Percentiles rank a stretch among this genome's conserved stretches.
These are phyloP conservation scores for Protea cynaroides DNA, from an alignment of 164 flowering plant species.

Conservation along the genomic window DNA sequence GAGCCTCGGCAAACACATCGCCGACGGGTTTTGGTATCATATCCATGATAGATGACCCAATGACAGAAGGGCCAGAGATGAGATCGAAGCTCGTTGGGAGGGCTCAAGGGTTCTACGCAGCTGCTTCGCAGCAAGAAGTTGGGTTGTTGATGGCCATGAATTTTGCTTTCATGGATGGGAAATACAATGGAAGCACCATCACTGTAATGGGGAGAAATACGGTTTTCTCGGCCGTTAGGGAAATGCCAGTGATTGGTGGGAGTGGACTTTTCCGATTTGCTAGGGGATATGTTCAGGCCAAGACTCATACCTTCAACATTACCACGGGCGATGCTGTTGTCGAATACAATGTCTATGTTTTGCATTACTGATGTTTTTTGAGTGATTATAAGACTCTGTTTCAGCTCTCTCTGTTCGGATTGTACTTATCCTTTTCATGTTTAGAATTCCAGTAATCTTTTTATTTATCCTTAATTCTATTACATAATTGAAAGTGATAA, in stretches of 20 bases:
- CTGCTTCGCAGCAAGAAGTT: slow-evolving; percentile 26
- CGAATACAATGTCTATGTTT: slow-evolving; percentile 9
- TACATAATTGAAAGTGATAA: too few species aligned
- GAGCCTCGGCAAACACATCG: slow-evolving; percentile 15
- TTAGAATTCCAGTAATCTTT: too few species aligned
- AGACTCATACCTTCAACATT: not conserved
- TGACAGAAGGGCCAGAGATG: slow-evolving; percentile 37
- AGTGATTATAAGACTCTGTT: too few species aligned
- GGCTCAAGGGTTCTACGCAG: slow-evolving; percentile 50
- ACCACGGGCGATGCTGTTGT: slow-evolving; percentile 9
- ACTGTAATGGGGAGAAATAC: slow-evolving; percentile 42
- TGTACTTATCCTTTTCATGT: too few species aligned
- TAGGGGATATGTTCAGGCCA: slow-evolving; percentile 9
- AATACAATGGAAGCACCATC: slow-evolving; percentile 50
- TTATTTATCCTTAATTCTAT: too few species aligned
- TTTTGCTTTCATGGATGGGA: slow-evolving; percentile 39
- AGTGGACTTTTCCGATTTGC: slow-evolving; percentile 31
- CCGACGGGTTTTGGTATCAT: slow-evolving; percentile 30
- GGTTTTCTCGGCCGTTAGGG: slow-evolving; percentile 30
- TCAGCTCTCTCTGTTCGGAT: too few species aligned
- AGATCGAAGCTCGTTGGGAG: slow-evolving; percentile 40
- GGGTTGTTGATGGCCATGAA: slow-evolving; percentile 50
- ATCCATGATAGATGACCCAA: slow-evolving; percentile 40
- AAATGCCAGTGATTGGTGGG: slow-evolving; percentile 57
- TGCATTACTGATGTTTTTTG: slow-evolving; percentile 4